Evolutionary conservation across 331 rosid species (phyloP).

Genomic region (Malus hybrid): DNA sequence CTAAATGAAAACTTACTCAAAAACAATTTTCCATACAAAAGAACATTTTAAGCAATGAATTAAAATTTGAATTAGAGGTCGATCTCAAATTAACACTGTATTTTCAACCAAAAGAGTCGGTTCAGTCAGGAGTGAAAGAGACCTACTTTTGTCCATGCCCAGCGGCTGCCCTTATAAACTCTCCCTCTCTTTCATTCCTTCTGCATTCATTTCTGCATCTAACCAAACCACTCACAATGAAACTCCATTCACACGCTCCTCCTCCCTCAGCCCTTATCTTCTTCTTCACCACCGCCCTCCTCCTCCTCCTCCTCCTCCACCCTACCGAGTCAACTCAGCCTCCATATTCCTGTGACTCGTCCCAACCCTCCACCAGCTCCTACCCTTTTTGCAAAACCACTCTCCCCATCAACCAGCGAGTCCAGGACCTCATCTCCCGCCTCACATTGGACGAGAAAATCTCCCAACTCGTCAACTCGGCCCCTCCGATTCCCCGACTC

Average conservation of each 20-base stretch:
- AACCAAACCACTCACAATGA: neutral
- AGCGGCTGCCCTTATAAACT: neutral
- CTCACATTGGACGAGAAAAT: conserved; percentile 89
- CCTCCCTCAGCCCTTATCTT: neutral
- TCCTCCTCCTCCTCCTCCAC: neutral
- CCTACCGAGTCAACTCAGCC: conserved; percentile 26
- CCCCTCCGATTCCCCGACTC: conserved; percentile 73
- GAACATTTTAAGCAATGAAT: too few species aligned
- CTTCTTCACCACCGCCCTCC: conserved; percentile 6
- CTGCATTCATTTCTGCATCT: neutral
- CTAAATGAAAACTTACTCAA: too few species aligned
- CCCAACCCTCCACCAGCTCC: conserved; percentile 48
- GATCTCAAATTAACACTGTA: too few species aligned
- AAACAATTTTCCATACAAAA: too few species aligned
- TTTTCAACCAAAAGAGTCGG: neutral
- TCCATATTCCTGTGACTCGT: conserved; percentile 68
- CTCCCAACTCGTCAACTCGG: conserved; percentile 73
- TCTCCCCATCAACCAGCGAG: conserved; percentile 43
- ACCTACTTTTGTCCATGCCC: neutral
- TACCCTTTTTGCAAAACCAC: conserved; percentile 54
- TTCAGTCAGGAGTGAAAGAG: neutral
- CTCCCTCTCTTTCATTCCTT: neutral
- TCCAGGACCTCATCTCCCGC: conserved; percentile 53
- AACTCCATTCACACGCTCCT: conserved; percentile 13
- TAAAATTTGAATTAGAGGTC: too few species aligned